Evolutionary conservation across 148 eudicot species (phyloP).

Genomic region (Heliosperma pusillum): DNA sequence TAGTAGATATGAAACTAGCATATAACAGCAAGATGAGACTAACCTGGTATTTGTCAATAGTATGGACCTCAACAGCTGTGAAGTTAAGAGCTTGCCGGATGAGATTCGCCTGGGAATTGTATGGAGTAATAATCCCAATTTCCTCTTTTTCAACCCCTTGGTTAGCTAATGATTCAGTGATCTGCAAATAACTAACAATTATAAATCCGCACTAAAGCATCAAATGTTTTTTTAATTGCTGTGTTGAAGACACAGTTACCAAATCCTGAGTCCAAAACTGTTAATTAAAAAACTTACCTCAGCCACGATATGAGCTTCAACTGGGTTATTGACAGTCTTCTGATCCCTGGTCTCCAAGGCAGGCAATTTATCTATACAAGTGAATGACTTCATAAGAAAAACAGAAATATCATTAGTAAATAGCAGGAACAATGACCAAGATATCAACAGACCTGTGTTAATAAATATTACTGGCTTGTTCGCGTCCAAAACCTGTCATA

Average conservation of each 20-base stretch:
- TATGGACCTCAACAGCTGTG: slow-evolving; percentile 79
- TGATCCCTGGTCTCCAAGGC: slow-evolving; percentile 69
- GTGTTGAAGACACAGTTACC: neutral
- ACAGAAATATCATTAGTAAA: neutral
- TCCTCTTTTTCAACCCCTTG: slow-evolving; percentile 66
- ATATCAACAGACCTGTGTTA: slow-evolving; percentile 64
- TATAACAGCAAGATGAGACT: neutral
- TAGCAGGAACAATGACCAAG: slow-evolving; percentile 14
- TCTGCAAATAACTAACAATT: slow-evolving; percentile 33
- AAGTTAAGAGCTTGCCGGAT: slow-evolving; percentile 44
- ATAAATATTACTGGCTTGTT: slow-evolving; percentile 75
- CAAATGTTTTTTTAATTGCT: neutral
- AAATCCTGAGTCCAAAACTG: neutral
- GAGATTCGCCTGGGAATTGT: slow-evolving; percentile 83
- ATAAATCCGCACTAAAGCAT: neutral
- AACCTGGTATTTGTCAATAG: slow-evolving; percentile 98
- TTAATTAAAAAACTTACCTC: slow-evolving; percentile 39
- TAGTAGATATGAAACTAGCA: neutral
- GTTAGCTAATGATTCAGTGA: slow-evolving; percentile 45
- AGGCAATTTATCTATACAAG: slow-evolving; percentile 60
- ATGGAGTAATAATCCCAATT: slow-evolving; percentile 90
- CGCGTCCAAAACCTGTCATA: slow-evolving; percentile 62
- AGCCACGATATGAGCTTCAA: slow-evolving; percentile 72
- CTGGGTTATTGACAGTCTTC: slow-evolving; percentile 71
- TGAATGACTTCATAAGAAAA: slow-evolving; percentile 21